A percentile compares a stretch with the other conserved stretches of the same genome.
Conservation (phyloP, 2,329 filamentous ascomycete genomes). For the Amphichorda felina region DNA sequence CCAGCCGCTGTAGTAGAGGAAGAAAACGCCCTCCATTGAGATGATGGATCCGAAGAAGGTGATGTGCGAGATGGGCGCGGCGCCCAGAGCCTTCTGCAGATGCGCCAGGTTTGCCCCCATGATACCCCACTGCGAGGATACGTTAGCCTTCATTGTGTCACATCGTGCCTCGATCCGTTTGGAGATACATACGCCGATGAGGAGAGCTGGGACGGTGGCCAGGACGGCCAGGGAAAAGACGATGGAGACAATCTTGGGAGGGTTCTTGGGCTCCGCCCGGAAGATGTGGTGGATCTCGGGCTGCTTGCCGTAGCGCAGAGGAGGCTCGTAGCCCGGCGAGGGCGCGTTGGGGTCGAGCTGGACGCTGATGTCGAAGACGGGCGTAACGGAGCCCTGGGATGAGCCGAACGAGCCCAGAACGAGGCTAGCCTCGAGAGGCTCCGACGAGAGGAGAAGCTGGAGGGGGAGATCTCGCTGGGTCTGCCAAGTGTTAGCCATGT, state of each 20-base stretch:
- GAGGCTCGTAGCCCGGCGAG: constrained; percentile 47
- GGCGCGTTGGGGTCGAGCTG: constrained; percentile 50
- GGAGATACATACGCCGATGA: constrained; percentile 45
- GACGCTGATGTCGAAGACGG: constrained; percentile 63
- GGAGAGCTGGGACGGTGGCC: constrained; percentile 61
- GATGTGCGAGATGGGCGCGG: constrained; percentile 68
- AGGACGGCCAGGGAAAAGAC: constrained; percentile 65
- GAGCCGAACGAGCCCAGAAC: constrained; percentile 80
- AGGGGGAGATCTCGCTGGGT: constrained; percentile 78
- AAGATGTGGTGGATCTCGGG: constrained; percentile 88
- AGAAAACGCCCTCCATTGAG: constrained; percentile 83
- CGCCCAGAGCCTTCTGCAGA: constrained; percentile 59
- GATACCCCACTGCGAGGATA: constrained; percentile 54
- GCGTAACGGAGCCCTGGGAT: constrained; percentile 52
- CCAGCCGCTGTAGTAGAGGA: constrained; percentile 88
- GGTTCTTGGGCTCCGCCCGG: constrained; percentile 65
- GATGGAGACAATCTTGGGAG: constrained; percentile 67
- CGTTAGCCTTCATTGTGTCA: constrained; percentile 11
- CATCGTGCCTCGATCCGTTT: not conserved
- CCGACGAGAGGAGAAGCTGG: constrained; percentile 59
- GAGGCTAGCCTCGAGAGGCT: constrained; percentile 67
- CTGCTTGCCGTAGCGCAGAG: constrained; percentile 73
- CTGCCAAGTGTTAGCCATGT: constrained; percentile 29
- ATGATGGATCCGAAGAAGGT: constrained; percentile 82
- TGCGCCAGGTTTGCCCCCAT: constrained; percentile 79